These are phyloP conservation scores for Cryoendolithus antarcticus DNA, from an alignment of 2,329 filamentous ascomycete species.

Conservation along the genomic window DNA sequence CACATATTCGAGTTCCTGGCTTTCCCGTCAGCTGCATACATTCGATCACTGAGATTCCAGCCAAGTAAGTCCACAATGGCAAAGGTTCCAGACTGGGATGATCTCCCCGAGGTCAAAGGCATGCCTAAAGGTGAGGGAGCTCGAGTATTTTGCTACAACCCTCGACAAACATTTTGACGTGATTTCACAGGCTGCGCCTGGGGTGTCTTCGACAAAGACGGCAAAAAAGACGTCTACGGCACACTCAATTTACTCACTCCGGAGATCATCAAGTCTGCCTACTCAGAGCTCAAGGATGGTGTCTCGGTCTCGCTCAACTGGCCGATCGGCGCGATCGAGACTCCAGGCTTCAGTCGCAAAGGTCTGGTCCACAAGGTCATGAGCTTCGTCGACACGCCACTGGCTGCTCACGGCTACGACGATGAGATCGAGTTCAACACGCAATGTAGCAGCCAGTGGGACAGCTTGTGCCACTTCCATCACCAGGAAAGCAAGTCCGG, in stretches of 20 bases:
- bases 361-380: constrained; percentile 24
- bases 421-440: constrained; percentile 37
- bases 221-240: constrained; percentile 31
- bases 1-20: too few relatives aligned
- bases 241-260: constrained; percentile 35
- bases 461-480: constrained; percentile 32
- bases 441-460: constrained; percentile 35
- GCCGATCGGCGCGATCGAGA: constrained; percentile 23
- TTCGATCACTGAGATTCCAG: too few relatives aligned
- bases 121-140: constrained; percentile 20
- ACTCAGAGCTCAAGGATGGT: constrained; percentile 30
- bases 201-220: constrained; percentile 34
- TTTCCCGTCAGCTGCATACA: too few relatives aligned
- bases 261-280: constrained; percentile 29
- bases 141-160: too few relatives aligned
- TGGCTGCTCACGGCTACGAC: constrained; percentile 26
- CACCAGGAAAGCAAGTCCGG: constrained; percentile 29
- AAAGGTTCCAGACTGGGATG: constrained; percentile 21
- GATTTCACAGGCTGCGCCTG: constrained; percentile 20
- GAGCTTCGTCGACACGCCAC: constrained; percentile 23
- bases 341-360: constrained; percentile 24
- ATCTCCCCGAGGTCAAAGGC: constrained; percentile 25
- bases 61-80: too few relatives aligned
- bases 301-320: constrained; percentile 31
- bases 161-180: too few relatives aligned